phyloP scores from a whole-genome alignment of 2,329 filamentous ascomycete species.

The Scedosporium minutisporum region DNA sequence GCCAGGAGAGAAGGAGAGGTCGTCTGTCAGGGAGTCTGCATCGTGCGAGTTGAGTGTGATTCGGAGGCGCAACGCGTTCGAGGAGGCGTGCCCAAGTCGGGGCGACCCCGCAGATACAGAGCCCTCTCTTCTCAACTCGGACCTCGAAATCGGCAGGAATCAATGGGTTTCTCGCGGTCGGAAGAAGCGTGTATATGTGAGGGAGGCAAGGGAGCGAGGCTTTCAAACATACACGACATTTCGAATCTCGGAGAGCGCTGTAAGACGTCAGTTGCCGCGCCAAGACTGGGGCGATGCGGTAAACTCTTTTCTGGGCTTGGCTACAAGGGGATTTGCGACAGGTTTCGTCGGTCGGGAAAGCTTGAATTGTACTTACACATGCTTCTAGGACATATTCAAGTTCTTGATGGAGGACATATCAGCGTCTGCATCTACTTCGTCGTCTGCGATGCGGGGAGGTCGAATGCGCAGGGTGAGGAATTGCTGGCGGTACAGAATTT shows the following conservation, averaged over 20 bases:
- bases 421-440: constrained; percentile 2
- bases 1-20: too few relatives aligned
- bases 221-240: constrained; percentile 36
- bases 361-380: constrained; percentile 3
- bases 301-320: background rate
- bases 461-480: background rate
- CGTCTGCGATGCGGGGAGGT: background rate
- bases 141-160: background rate
- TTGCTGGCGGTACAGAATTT: background rate
- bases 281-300: constrained; percentile 5
- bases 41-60: too few relatives aligned
- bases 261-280: constrained; percentile 22
- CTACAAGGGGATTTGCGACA: background rate
- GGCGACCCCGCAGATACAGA: background rate
- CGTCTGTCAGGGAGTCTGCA: too few relatives aligned
- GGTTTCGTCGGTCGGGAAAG: background rate
- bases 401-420: constrained; percentile 4
- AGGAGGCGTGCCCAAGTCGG: background rate
- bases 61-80: background rate
- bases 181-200: background rate
- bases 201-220: background rate
- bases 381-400: constrained; percentile 8
- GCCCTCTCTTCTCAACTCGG: background rate
- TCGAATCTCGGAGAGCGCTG: constrained; percentile 39
- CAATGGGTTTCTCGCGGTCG: background rate